Percentiles rank a stretch among this genome's conserved stretches.
phyloP scores from a whole-genome alignment of 306 rosid species.

The Chamaecrista fasciculata region DNA sequence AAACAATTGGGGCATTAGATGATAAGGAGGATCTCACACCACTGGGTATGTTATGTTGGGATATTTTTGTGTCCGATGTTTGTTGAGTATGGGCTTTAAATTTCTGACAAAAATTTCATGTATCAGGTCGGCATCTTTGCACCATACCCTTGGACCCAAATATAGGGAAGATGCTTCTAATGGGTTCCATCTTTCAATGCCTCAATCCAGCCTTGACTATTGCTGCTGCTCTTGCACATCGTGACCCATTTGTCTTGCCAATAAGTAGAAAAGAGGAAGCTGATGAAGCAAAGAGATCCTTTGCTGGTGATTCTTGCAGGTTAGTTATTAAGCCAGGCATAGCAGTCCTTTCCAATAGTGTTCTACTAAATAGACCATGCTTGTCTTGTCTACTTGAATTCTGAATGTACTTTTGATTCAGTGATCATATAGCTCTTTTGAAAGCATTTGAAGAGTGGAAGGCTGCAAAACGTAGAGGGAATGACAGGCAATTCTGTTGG shows the following conservation, averaged over 20 bases:
- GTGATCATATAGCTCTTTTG: constrained; percentile 93
- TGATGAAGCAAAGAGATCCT: constrained; percentile 75
- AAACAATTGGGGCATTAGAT: constrained; percentile 89
- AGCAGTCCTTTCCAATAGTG: constrained; percentile 3
- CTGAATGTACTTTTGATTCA: constrained; percentile 35
- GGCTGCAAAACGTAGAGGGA: constrained; percentile 69
- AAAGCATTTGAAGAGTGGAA: constrained; percentile 97
- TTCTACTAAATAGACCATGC: constrained; percentile 18
- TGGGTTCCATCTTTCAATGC: constrained; percentile 98
- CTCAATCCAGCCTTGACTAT: constrained; percentile 89
- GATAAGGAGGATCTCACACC: constrained; percentile 90
- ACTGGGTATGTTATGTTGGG: constrained; percentile 53
- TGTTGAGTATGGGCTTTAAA: constrained; percentile 25
- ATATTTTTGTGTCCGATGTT: constrained; percentile 24
- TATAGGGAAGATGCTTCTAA: constrained; percentile 95
- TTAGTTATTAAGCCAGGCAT: constrained; percentile 26
- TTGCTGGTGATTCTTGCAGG: constrained; percentile 97
- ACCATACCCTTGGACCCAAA: constrained; percentile 96
- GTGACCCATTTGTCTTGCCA: constrained; percentile 92
- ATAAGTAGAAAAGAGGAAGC: constrained; percentile 88
- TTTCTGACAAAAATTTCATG: constrained; percentile 29
- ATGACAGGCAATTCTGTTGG: constrained; percentile 77
- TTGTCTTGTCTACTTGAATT: constrained; percentile 22
- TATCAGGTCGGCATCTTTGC: constrained; percentile 84
- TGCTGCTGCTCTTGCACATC: constrained; percentile 94